Evolutionary conservation across 345 rosid genomes (phyloP).

Genomic region (Turnera subulata): DNA sequence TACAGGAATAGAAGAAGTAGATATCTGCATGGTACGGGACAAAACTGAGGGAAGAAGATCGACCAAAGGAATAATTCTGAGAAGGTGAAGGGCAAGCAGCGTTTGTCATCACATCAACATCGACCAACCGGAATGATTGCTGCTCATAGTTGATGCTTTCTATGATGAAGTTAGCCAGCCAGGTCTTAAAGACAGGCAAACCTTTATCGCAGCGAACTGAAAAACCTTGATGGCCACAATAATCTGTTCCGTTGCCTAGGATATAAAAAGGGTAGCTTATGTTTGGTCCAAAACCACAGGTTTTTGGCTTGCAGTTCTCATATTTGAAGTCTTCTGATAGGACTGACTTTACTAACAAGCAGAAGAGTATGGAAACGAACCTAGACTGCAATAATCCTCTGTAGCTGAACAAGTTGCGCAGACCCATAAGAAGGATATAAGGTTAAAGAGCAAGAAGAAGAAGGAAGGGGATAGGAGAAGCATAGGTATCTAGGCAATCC

Average conservation of each 20-base stretch:
- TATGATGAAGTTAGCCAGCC: conserved; percentile 17
- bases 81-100: conserved; percentile 18
- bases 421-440: background rate
- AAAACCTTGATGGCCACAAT: conserved; percentile 30
- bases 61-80: conserved; percentile 27
- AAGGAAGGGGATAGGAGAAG: background rate
- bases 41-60: conserved; percentile 18
- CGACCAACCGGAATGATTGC: conserved; percentile 21
- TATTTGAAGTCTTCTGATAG: conserved; percentile 14
- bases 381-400: background rate
- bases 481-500: background rate
- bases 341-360: conserved; percentile 1
- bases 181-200: conserved; percentile 19
- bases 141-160: conserved; percentile 15
- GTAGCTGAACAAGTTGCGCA: conserved; percentile 2
- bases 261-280: conserved; percentile 34
- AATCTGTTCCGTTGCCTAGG: background rate
- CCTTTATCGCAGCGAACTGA: conserved; percentile 7
- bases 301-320: conserved; percentile 26
- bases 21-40: conserved; percentile 23
- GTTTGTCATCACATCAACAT: conserved; percentile 6
- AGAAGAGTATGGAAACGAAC: conserved; percentile 2
- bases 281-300: conserved; percentile 26
- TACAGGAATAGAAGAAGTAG: conserved; percentile 24
- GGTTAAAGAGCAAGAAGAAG: background rate